Percentiles rank a stretch among this genome's conserved stretches.
Evolutionary conservation across 208 protist genomes (phyloP).

Genomic region (Wallacemonas sp.): DNA sequence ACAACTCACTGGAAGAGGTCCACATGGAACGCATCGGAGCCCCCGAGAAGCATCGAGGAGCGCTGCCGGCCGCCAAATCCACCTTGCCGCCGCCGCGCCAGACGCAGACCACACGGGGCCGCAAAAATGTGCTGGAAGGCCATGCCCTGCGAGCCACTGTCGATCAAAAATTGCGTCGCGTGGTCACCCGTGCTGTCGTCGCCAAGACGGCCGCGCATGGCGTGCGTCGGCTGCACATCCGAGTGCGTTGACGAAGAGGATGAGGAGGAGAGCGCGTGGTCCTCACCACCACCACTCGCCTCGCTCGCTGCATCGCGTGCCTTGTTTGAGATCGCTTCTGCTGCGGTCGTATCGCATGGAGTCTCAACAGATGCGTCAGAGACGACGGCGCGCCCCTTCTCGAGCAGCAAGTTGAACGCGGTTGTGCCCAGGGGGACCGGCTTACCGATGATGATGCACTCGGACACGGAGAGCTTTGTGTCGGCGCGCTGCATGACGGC

Average conservation of each 20-base stretch:
- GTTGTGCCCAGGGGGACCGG: constrained; percentile 96
- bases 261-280: constrained; percentile 3
- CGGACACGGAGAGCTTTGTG: constrained; percentile 90
- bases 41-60: neutral
- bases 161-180: neutral
- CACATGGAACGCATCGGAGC: constrained; percentile 33
- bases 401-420: constrained; percentile 90
- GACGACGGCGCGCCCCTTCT: constrained; percentile 25
- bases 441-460: constrained; percentile 99
- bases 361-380: neutral
- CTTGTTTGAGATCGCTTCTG: neutral
- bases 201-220: constrained; percentile 6
- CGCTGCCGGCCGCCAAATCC: neutral
- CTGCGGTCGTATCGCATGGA: neutral
- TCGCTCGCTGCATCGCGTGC: too few relatives aligned
- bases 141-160: neutral
- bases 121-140: neutral
- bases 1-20: constrained; percentile 30
- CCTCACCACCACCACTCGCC: neutral
- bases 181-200: neutral
- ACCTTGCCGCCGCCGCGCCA: neutral
- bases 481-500: constrained; percentile 90
- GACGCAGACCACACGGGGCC: neutral
- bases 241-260: neutral
- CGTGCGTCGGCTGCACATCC: neutral